Evolutionary conservation across 176 grass and related monocot genomes (phyloP).

Genomic region (Elaeis guineensis): DNA sequence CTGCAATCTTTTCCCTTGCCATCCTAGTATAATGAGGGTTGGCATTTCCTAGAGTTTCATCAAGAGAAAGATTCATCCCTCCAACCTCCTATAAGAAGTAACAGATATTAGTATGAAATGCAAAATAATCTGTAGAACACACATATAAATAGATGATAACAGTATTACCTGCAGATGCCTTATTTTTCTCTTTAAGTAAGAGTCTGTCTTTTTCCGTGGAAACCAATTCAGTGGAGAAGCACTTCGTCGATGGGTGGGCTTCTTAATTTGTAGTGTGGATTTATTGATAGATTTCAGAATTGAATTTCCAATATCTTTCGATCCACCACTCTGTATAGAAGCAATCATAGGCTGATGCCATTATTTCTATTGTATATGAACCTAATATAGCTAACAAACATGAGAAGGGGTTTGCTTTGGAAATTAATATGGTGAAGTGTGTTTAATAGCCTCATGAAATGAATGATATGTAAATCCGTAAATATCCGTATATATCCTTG

Average conservation of each 20-base stretch:
- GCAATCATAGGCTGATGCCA: constrained; percentile 14
- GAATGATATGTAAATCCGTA: too few relatives aligned
- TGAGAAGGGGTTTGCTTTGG: not conserved
- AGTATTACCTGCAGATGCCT: constrained; percentile 67
- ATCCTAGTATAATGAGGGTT: constrained; percentile 88
- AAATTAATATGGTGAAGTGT: not conserved
- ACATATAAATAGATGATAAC: not conserved
- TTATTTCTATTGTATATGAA: not conserved
- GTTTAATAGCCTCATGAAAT: too few relatives aligned
- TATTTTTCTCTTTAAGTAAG: constrained; percentile 94
- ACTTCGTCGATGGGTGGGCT: constrained; percentile 39
- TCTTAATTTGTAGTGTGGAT: constrained; percentile 71
- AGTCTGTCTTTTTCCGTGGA: constrained; percentile 69
- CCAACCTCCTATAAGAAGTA: constrained; percentile 43
- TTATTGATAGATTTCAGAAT: constrained; percentile 62
- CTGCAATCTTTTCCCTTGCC: constrained; percentile 91
- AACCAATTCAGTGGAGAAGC: constrained; percentile 63
- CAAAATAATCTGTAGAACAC: constrained; percentile 43
- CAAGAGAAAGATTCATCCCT: constrained; percentile 77
- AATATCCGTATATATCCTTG: too few relatives aligned
- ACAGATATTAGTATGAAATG: too few relatives aligned
- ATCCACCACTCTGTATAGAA: constrained; percentile 46
- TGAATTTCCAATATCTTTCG: constrained; percentile 49
- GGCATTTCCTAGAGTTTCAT: constrained; percentile 64
- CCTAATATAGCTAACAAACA: not conserved